These are phyloP conservation scores for Aristolochia californica DNA, from an alignment of 164 flowering plant genomes.

Conservation along the genomic window DNA sequence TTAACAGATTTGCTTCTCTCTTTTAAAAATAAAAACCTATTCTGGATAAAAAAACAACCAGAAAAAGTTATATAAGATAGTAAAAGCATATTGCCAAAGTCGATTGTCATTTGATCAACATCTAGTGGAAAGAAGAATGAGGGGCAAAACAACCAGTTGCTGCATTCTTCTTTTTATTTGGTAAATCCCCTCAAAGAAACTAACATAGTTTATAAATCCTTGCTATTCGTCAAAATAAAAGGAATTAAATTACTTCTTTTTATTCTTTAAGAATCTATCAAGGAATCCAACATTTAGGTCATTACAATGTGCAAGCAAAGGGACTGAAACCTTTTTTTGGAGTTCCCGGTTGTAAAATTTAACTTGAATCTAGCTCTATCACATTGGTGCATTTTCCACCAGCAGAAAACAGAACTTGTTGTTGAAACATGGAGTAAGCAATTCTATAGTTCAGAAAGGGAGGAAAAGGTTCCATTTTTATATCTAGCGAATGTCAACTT, in stretches of 20 bases:
- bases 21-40: too few relatives aligned
- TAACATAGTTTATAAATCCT: background rate
- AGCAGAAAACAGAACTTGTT: conserved; percentile 69
- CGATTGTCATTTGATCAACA: too few relatives aligned
- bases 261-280: too few relatives aligned
- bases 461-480: conserved; percentile 64
- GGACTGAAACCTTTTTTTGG: too few relatives aligned
- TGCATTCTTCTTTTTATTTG: background rate
- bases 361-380: conserved; percentile 59
- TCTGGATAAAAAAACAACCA: too few relatives aligned
- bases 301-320: background rate
- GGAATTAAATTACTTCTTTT: background rate
- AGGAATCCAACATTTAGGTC: background rate
- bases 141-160: too few relatives aligned
- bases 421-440: conserved; percentile 88
- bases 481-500: conserved; percentile 96
- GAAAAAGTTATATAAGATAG: too few relatives aligned
- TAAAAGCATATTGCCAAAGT: too few relatives aligned
- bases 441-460: conserved; percentile 52
- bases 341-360: conserved; percentile 12
- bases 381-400: conserved; percentile 97
- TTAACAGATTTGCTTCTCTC: too few relatives aligned
- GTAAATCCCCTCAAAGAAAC: background rate
- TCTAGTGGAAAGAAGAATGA: too few relatives aligned
- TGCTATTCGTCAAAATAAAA: background rate